Percentiles rank a stretch among this genome's conserved stretches.
Conservation (phyloP, 78 protist genomes). For the Dictyostelium capitatum region DNA sequence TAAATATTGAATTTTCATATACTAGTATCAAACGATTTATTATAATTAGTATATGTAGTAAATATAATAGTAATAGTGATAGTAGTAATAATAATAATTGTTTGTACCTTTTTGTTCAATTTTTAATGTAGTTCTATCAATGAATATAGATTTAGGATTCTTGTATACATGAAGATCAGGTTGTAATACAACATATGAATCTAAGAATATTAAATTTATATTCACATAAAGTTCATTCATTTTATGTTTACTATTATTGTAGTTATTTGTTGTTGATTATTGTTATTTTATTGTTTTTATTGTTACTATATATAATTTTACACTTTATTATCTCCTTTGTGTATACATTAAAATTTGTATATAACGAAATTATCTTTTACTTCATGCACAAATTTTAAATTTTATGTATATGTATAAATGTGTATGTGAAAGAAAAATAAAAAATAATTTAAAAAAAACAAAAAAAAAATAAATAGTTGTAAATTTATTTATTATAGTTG, state of each 20-base stretch:
- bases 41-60: not conserved
- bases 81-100: not conserved
- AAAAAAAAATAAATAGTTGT: too few relatives aligned
- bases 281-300: not conserved
- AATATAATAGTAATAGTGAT: not conserved
- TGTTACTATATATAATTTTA: not conserved
- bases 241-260: not conserved
- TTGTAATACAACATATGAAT: slow-evolving; percentile 56
- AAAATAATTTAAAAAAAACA: too few relatives aligned
- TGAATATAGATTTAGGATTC: slow-evolving; percentile 45
- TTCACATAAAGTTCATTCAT: slow-evolving; percentile 29
- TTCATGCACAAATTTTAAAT: too few relatives aligned
- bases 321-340: too few relatives aligned
- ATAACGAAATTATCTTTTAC: too few relatives aligned
- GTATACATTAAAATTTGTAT: too few relatives aligned
- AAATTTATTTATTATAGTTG: too few relatives aligned
- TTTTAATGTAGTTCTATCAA: slow-evolving; percentile 70
- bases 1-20: slow-evolving; percentile 26
- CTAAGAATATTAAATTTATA: slow-evolving; percentile 54
- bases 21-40: not conserved
- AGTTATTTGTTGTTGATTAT: not conserved
- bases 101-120: slow-evolving; percentile 51
- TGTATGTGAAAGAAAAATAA: too few relatives aligned
- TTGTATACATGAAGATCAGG: not conserved
- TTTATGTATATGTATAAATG: too few relatives aligned